Evolutionary conservation across 306 rosid species (phyloP).

Genomic region (Cajanus cajan): DNA sequence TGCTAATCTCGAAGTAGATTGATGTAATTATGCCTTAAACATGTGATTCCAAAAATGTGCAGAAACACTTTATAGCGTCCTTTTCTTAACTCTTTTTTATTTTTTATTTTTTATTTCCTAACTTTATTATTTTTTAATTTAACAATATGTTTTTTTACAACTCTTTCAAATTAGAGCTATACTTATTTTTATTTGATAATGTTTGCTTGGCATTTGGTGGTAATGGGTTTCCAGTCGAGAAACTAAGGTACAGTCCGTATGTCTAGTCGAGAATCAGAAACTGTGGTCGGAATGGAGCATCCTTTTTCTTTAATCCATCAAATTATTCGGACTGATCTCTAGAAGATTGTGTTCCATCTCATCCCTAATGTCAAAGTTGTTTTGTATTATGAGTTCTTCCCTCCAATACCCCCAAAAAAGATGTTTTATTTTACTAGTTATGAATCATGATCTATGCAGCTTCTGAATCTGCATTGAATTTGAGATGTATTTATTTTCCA

Average conservation of each 20-base stretch:
- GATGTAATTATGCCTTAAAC: background rate
- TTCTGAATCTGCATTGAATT: constrained; percentile 28
- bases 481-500: background rate
- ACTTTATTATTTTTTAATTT: no score
- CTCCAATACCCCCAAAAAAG: background rate
- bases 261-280: background rate
- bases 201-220: background rate
- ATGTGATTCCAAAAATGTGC: background rate
- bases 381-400: background rate
- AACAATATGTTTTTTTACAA: background rate
- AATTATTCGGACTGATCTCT: background rate
- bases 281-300: background rate
- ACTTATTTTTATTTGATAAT: background rate
- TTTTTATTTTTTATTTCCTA: no score
- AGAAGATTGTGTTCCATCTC: background rate
- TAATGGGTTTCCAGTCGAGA: no score
- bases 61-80: background rate
- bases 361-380: background rate
- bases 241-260: no score
- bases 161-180: background rate
- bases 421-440: background rate
- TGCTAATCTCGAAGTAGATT: background rate
- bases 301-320: constrained; percentile 7
- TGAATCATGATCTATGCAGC: background rate
- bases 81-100: background rate